Base-by-base conservation (phyloP, 2,329 filamentous ascomycete species). In the Penicillium sp. region DNA sequence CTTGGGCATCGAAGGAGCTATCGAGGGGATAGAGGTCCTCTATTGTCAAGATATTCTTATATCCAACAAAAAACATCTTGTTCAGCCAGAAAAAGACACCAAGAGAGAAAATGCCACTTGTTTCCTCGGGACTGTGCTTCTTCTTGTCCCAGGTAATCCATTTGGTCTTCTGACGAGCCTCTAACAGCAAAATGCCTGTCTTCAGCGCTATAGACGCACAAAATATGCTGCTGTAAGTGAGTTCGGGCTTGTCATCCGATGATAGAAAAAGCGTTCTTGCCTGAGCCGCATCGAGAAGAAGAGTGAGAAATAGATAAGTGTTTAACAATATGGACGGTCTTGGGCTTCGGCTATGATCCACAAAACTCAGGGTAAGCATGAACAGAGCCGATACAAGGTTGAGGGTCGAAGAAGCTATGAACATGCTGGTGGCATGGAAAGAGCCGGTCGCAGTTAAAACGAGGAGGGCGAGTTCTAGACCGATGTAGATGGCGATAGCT, bases 301-400 rank as follows among this genome's bases (percentile, higher is more conserved):
- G 57, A 1, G 77, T 74, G 35, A 78, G 50, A 11, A 74, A 63
- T 6, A 80, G 71, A 57, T 78, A 81, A 21, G 71, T 45, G 39
- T 71, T 74, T 19, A 81, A 62, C n/a, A 79, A 57, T 31, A 73
- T 68, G 1, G 78, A 80, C 3, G 78, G 77, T 26, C 73, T 67
- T 26, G 73, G 61, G 3, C 70, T 72, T 26, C 72, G 69, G 26
- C 64, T 56, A 55, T 80, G 78, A 57, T 80, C 77, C n/a, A 59
- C 21, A 9, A 55, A 31, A 16, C 56, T 56, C 7, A 58, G 22
- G 3, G 29, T 22, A 29, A 58, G 35, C 48, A 56, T 58, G 52
- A 49, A 47, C 48, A 58, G 42, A 7, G 69, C 65, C 3, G 66
- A 62, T 21, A 71, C 53, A 19, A 73, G 62, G 42, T 62, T 65